Evolutionary conservation across 2,329 filamentous ascomycete species (phyloP), one percentile per base, ranked within the genome.

Genomic region (Keithomyces neogunnii): DNA sequence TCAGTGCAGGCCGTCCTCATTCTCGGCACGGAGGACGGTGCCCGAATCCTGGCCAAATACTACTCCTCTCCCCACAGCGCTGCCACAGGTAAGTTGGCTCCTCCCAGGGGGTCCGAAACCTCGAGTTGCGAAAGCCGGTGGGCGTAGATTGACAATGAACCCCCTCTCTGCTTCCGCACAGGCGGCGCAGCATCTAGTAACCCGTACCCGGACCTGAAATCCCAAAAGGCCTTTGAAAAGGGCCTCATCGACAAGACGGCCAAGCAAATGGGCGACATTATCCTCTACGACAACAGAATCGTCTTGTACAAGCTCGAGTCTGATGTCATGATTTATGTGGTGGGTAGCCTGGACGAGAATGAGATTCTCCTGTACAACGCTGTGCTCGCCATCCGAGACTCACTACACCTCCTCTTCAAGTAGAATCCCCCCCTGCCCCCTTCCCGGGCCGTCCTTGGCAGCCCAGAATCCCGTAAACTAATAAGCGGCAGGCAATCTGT

Each of bases 271-370:
- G 89, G 87, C 61, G 93, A 97, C 73, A 93, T 99, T 62, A 95
- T 99, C 61, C 82, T 99, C 51, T 97, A 96, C 73, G 93, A 99
- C 73, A 95, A 95, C 73, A 84, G 89, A 63, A 86, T 99, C 55
- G 89, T 97, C 51, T 85, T 97, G 49, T 99, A 96, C 78, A 99
- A 99, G 82, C 87, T 87, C 74, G 93, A 99, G 76, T 90, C 88
- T 61, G 93, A 99, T 69, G 88, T 97, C 52, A 96, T 96, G 86
- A 82, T 83, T 66, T 97, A 97, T 68, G 87, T 97, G 30, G 88
- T 99, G 9, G 92, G 92, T 58, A 84, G 85, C 50, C 80, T 88
- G 49, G 89, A 96, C 49, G 93, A 99, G 79, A 99, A 97, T 70
- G 93, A 99, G 74, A 88, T 99, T 51, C 76, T 99, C 68, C 79